Evolutionary conservation across 306 rosid genomes (phyloP), one percentile per base, ranked within the genome.

Genomic region (Leucaena leucocephala): DNA sequence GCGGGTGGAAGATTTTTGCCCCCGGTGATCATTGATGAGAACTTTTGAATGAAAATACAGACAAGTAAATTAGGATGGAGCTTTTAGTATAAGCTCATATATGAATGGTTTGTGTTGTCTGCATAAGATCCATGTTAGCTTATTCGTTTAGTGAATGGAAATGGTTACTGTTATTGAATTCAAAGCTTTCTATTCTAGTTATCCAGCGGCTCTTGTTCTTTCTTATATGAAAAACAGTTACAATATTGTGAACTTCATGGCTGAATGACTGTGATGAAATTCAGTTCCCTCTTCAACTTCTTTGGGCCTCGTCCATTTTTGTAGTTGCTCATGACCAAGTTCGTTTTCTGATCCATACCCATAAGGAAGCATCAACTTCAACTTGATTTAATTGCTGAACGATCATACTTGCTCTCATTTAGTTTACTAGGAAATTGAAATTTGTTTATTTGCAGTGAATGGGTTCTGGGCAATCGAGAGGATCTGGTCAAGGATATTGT

Each of bases 381-480:
- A 75, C 19, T 63, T 78, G 55, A 74, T 78, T 63, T 74, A 59
- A 78, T 74, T 71, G 62, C 73, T 71, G 72, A 78, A 55, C 59
- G 35, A 42, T 33, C 2, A 27, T 62, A 19, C 54, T n/a, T 33
- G 48, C 15, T 68, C 50, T 63, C 27, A 46, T 75, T 57, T 40
- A 74, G 62, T 49, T 52, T 72, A 46, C 75, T 75, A 75, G 76
- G 67, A 74, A 78, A 22, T 46, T 84, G 76, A 69, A 55, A 50
- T 59, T 33, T 76, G 27, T 78, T 34, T 75, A 69, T 82, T 78
- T 87, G 69, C 90, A 94, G 98, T 80, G 97, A 94, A 84, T 94
- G 98, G 97, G 98, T 94, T 84, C 93, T 94, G 74, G 98, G 98
- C 13, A 94, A 92, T 85, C 87, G 97, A 72, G 98, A 94, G 85